A percentile compares a stretch with the other conserved stretches of the same genome.
These are phyloP conservation scores for Fusarium sp. DNA, from an alignment of 2,329 filamentous ascomycete genomes.

Conservation along the genomic window DNA sequence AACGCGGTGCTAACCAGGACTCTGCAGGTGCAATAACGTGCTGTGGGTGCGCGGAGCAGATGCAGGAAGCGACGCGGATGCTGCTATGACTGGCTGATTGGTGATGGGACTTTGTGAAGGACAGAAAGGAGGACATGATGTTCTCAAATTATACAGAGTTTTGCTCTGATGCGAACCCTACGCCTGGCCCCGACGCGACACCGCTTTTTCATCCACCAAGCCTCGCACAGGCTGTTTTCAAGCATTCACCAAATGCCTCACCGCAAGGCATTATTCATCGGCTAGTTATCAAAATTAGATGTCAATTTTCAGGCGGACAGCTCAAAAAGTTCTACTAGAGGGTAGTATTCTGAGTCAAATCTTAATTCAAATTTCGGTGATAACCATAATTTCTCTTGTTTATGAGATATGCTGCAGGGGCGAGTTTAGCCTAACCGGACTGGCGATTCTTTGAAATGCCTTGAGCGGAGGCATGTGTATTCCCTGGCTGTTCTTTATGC, in stretches of 20 bases:
- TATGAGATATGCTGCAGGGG: background rate
- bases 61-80: slow-evolving; percentile 63
- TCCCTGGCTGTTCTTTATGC: too few species aligned
- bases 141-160: slow-evolving; percentile 18
- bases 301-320: slow-evolving; percentile 9
- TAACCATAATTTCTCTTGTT: background rate
- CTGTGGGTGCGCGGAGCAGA: slow-evolving; percentile 82
- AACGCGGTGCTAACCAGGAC: slow-evolving; percentile 9
- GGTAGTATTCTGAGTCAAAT: slow-evolving; percentile 17
- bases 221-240: slow-evolving; percentile 20
- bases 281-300: slow-evolving; percentile 24
- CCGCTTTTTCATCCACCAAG: slow-evolving; percentile 29
- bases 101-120: slow-evolving; percentile 18
- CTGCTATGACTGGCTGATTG: slow-evolving; percentile 68
- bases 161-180: slow-evolving; percentile 22
- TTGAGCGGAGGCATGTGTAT: too few species aligned
- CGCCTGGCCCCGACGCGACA: slow-evolving; percentile 21
- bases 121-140: slow-evolving; percentile 18
- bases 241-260: slow-evolving; percentile 14
- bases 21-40: slow-evolving; percentile 90
- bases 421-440: background rate
- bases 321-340: slow-evolving; percentile 1
- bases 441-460: background rate
- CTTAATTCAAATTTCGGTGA: slow-evolving; percentile 25
- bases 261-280: slow-evolving; percentile 4